Base-by-base conservation (phyloP, 2,329 filamentous ascomycete genomes). In the Davidsoniella eucalypti region DNA sequence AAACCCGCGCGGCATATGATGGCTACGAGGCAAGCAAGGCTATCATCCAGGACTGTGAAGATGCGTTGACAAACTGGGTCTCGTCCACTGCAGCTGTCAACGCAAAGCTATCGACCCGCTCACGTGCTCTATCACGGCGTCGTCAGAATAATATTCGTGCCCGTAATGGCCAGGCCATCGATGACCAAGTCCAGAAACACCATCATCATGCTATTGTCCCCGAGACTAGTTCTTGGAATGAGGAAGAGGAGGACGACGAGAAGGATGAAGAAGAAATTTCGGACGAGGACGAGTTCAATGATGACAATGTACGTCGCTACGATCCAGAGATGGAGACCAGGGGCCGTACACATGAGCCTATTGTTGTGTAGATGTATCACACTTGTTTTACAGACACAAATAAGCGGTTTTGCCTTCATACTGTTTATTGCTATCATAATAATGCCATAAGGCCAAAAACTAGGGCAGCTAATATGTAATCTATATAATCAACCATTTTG, bases 1-100 rank as follows among this genome's bases (percentile, higher is more conserved):
- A 98, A 74, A 96, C 90, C 17, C 84, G 92, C 56, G 79, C 86
- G 49, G 88, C 92, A 1, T 98, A 98, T 62, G 92, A 98, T 61
- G 92, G 92, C 55, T 98, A 98, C 64, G 92, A 98, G 65, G 88
- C 88, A 55, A 94, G 86, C 76, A 96, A 95, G 70, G 90, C 84
- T 56, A 96, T 98, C 67, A 96, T 98, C 61, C 92, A 98, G 69
- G 92, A 98, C 67, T 98, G 92, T 65, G 92, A 98, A 68, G 88
- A 96, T 63, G 78, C 92, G 1, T 80, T 98, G 54, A 95, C 87
- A 64, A 95, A 94, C 72, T 98, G 92, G 92, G 87, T 96, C 38
- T 76, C 80, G 52, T 82, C 87, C 60, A 92, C 93, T 61, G 90
- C 92, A 5, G 82, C 86, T 43, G 87, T 98, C 58, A 83, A 76